Evolutionary conservation across 2,329 filamentous ascomycete genomes (phyloP).

Genomic region (Beauveria bassiana): DNA sequence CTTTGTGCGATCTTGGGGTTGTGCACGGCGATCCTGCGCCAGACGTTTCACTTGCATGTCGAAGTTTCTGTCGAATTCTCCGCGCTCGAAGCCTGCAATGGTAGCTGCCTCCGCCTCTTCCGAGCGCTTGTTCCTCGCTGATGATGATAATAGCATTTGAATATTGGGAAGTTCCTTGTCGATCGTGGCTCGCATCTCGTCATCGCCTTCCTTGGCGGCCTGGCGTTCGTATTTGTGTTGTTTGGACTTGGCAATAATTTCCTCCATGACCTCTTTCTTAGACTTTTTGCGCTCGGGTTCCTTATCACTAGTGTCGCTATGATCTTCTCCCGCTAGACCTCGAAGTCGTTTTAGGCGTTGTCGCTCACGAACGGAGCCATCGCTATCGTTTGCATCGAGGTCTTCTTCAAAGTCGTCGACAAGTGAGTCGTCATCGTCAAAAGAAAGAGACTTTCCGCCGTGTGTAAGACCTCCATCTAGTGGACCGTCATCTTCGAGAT

Average conservation of each 20-base stretch:
- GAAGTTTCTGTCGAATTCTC: constrained; percentile 75
- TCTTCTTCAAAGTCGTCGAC: constrained; percentile 75
- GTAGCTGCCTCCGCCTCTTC: constrained; percentile 18
- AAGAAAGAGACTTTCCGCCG: constrained; percentile 64
- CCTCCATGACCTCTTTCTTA: constrained; percentile 96
- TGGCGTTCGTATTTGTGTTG: constrained; percentile 91
- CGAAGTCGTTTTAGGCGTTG: constrained; percentile 51
- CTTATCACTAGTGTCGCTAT: constrained; percentile 41
- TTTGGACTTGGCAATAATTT: constrained; percentile 96
- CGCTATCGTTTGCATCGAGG: constrained; percentile 53
- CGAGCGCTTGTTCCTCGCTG: constrained; percentile 29
- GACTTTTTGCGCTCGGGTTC: constrained; percentile 82
- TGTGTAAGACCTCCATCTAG: constrained; percentile 65
- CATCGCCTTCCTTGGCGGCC: constrained; percentile 84
- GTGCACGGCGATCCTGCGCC: constrained; percentile 74
- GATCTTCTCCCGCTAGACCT: constrained; percentile 36
- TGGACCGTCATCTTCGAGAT: constrained; percentile 71
- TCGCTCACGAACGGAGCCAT: constrained; percentile 45
- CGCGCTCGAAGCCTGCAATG: constrained; percentile 51
- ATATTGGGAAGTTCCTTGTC: constrained; percentile 77
- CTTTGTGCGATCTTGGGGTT: constrained; percentile 81
- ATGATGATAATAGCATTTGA: constrained; percentile 57
- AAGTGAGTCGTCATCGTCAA: constrained; percentile 47
- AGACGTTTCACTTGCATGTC: constrained; percentile 77
- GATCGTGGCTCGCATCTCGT: constrained; percentile 74